Conservation (phyloP, 2,329 filamentous ascomycete genomes). For the Coniochaeta ligniaria region DNA sequence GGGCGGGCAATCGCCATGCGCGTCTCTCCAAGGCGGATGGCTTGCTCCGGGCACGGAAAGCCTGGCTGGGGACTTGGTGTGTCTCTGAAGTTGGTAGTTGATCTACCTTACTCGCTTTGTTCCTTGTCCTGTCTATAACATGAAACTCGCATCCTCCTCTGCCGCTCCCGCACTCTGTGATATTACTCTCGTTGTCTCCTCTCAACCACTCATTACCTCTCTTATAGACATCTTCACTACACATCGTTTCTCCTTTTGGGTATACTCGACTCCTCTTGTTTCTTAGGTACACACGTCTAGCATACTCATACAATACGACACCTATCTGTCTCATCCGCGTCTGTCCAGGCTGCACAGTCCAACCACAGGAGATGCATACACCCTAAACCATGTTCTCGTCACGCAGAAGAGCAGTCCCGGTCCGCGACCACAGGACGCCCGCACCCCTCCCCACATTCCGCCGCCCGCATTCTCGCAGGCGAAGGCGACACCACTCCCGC, state of each 20-base stretch:
- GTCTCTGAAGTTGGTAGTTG: neutral
- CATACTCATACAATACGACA: neutral
- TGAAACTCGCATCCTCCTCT: slow-evolving; percentile 1
- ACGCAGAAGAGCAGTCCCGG: neutral
- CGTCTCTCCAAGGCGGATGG: neutral
- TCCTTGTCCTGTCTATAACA: neutral
- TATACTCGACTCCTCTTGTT: neutral
- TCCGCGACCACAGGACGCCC: neutral
- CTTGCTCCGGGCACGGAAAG: neutral
- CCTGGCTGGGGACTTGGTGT: neutral
- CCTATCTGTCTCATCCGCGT: neutral
- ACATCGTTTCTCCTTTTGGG: neutral
- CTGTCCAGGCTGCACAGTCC: neutral
- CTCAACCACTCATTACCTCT: neutral
- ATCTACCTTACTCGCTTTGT: neutral
- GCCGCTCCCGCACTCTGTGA: neutral
- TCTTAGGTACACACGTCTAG: neutral
- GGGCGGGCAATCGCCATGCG: neutral
- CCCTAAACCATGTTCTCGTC: neutral
- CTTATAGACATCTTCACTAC: neutral
- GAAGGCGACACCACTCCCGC: neutral
- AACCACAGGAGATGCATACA: neutral
- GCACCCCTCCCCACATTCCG: neutral
- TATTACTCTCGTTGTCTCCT: neutral
- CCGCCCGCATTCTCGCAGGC: neutral